These are phyloP conservation scores for Eucalyptus caleyi DNA, from an alignment of 345 rosid genomes.

Conservation along the genomic window DNA sequence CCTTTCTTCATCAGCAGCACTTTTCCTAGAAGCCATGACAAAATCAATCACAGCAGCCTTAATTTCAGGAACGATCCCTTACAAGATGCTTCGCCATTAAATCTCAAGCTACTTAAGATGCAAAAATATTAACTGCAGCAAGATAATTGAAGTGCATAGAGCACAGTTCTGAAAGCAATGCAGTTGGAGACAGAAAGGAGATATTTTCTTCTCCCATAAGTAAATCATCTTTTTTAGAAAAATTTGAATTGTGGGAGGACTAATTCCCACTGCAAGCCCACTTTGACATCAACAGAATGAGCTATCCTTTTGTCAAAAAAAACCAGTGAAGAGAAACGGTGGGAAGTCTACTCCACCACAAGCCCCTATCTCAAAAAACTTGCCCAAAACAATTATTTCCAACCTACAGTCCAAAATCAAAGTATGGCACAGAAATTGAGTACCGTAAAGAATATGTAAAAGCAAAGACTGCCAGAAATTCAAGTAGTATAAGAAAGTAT, in stretches of 20 bases:
- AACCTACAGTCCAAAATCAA: background rate
- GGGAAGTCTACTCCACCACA: background rate
- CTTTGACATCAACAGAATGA: background rate
- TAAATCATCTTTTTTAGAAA: background rate
- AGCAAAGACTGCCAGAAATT: background rate
- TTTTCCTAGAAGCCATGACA: constrained; percentile 37
- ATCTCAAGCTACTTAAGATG: background rate
- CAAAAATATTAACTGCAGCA: background rate
- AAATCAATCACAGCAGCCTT: background rate
- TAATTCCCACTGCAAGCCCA: background rate
- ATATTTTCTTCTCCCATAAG: background rate
- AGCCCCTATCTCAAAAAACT: background rate
- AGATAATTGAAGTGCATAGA: background rate
- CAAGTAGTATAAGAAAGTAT: background rate
- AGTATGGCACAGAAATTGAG: background rate
- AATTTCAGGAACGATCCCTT: background rate
- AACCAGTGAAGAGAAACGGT: background rate
- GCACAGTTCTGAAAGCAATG: background rate
- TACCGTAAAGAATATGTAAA: background rate
- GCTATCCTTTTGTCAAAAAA: background rate
- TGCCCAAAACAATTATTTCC: background rate
- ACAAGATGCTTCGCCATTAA: background rate
- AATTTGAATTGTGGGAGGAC: background rate
- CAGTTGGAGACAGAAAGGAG: background rate
- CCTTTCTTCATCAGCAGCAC: constrained; percentile 80